A percentile compares a stretch with the other conserved stretches of the same genome.
Evolutionary conservation across 768 basidiomycete species (phyloP).

Genomic region (Imleria badia): DNA sequence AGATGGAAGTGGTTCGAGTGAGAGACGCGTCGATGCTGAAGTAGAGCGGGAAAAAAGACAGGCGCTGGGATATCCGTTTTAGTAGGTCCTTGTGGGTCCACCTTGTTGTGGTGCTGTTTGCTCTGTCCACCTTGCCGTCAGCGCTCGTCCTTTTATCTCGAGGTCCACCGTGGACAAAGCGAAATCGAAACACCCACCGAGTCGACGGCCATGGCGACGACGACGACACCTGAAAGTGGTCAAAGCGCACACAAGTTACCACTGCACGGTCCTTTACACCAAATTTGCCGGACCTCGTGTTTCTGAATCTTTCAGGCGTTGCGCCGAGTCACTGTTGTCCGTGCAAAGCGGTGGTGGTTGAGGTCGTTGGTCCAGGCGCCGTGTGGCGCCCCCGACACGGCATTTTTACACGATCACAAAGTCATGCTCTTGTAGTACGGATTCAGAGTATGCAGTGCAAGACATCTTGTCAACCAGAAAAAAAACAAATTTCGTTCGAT

Average conservation of each 20-base stretch:
- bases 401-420: neutral
- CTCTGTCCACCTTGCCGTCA: slow-evolving; percentile 8
- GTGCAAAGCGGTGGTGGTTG: slow-evolving; percentile 1
- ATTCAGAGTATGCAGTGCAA: no score
- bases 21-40: slow-evolving; percentile 28
- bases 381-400: slow-evolving; percentile 11
- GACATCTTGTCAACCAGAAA: neutral
- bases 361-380: neutral
- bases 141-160: slow-evolving; percentile 8
- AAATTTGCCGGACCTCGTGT: neutral
- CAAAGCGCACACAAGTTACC: slow-evolving; percentile 13
- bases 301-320: neutral
- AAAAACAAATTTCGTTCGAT: neutral
- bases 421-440: neutral
- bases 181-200: slow-evolving; percentile 13
- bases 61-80: slow-evolving; percentile 26
- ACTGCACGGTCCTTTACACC: neutral
- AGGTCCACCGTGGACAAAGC: slow-evolving; percentile 13
- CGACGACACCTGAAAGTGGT: slow-evolving; percentile 10
- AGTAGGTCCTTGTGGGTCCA: slow-evolving; percentile 38
- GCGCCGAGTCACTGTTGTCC: neutral
- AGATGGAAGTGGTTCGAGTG: slow-evolving; percentile 20
- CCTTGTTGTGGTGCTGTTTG: slow-evolving; percentile 34
- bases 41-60: slow-evolving; percentile 25
- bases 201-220: slow-evolving; percentile 15